Conservation (phyloP, 345 rosid genomes). For the Stellera chamaejasme region DNA sequence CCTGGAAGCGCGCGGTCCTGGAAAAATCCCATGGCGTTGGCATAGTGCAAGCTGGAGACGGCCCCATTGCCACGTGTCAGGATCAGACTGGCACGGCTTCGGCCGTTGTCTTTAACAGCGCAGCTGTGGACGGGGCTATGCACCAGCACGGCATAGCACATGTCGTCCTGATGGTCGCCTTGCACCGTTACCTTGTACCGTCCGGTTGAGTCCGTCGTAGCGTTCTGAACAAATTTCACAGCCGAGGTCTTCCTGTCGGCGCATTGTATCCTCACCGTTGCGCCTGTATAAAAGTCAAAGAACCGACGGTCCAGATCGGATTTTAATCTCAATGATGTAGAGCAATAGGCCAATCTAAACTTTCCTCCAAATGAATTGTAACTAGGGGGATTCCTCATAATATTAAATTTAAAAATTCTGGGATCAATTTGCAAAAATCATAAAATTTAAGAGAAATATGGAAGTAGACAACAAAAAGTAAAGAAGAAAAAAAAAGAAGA, state of each 20-base stretch:
- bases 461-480: no score
- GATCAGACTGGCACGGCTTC: constrained; percentile 37
- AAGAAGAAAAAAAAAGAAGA: no score
- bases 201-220: constrained; percentile 34
- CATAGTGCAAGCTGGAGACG: constrained; percentile 32
- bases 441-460: no score
- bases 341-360: no score
- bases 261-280: constrained; percentile 47
- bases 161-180: constrained; percentile 50
- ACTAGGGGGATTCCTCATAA: no score
- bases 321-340: no score
- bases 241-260: constrained; percentile 27
- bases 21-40: constrained; percentile 64
- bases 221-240: constrained; percentile 18
- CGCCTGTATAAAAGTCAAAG: constrained; percentile 27
- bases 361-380: no score
- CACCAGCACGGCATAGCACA: constrained; percentile 39
- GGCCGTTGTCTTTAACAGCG: constrained; percentile 27
- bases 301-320: no score
- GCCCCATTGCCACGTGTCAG: constrained; percentile 64
- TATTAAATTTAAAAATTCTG: no score
- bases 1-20: constrained; percentile 27
- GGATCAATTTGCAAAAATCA: no score
- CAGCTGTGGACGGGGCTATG: constrained; percentile 42
- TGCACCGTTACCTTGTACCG: constrained; percentile 34